Base-by-base conservation (phyloP, 225 moss, liverwort and hornwort genomes). In the Straminergon stramineum region DNA sequence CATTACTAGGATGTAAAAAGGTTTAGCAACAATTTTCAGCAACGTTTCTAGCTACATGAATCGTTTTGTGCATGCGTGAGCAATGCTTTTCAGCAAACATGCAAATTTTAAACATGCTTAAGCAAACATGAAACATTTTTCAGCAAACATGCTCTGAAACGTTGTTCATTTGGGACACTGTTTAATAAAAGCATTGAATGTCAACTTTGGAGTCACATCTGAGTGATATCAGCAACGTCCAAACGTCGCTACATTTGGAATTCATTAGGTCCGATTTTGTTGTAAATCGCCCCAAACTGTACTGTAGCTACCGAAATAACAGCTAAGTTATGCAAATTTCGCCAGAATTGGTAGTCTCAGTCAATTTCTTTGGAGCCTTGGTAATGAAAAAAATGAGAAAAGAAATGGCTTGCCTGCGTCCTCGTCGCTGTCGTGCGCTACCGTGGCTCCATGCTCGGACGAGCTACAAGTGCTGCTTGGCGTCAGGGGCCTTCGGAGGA, bases 401-500 rank as follows among this genome's bases (percentile, higher is more conserved):
- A 22, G 32, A 64, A 52, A 65, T 28, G 21, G 15, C 77, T 15
- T 79, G 57, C 89, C 89, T 77, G 80, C 80, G 45, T 95, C 93
- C 66, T 95, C 95, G 51, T 95, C 95, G 62, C 91, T 95, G 85
- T 95, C 93, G 86, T 92, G 92, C 9, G 91, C 89, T 68, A 95
- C 89, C 56, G 92, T 93, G 4, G 92, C 93, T 67, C 92, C 91
- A 77, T 92, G 93, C 88, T 94, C 93, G 41, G 95, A 95, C 37
- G 93, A 95, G 75, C 95, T 95, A 48, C 92, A 93, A 30, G 90
- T 95, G 90, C 95, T 95, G 57, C 92, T 92, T 15, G 95, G 92
- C 18, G 95, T 93, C 43, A 93, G 76, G 17, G 95, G 91, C 81
- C 93, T 88, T 70, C 92, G 92, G 17, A 93, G 92, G 35, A 92